Evolutionary conservation across 2,329 filamentous ascomycete species (phyloP), one percentile per base, ranked within the genome.

Genomic region (Ploettnerulaceae sp.): DNA sequence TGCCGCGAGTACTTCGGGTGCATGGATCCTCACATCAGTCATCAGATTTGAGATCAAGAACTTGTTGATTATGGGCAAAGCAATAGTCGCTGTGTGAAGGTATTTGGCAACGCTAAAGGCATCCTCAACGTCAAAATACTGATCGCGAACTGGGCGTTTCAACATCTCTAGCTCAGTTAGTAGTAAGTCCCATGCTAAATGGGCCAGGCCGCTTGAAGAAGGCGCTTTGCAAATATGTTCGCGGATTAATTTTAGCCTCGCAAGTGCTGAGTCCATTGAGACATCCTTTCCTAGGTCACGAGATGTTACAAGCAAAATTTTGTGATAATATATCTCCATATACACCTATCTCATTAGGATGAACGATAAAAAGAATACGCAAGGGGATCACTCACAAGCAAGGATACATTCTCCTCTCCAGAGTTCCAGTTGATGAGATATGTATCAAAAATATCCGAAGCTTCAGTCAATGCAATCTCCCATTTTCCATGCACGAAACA

Each of bases 281-380:
- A 12, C 24, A 1, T 18, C 14, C 9, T 36, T 18, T 7, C 24
- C 33, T 12, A 36, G 11, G 24, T 36, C 33, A 1, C 33, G 11
- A 12, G 11, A 36, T 3, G 33, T 15, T 2, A 21, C 33, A 3
- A 36, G 33, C 12, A 36, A 12, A 14, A 36, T 36, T 20, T 36
- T 36, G 33, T 36, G 33, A n/a, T 36, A 36, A 21, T 36, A 36
- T 5, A 36, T 18, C 14, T 36, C 33, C 33, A 36, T 7, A 20
- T 36, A 24, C 5, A 36, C 12, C 33, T 36, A 7, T n/a, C 7
- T 24, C 15, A 21, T 20, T 5, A 24, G 15, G 1, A n/a, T 2
- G 6, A 7, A 14, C 7, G 33, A n/a, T n/a, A 14, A 36, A 24
- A 24, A 12, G 20, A 12, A 5, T 22, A n/a, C n/a, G n/a, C n/a